Percentiles rank a stretch among this genome's conserved stretches.
Evolutionary conservation across 2,329 filamentous ascomycete genomes (phyloP).

Genomic region (Clonostachys byssicola): DNA sequence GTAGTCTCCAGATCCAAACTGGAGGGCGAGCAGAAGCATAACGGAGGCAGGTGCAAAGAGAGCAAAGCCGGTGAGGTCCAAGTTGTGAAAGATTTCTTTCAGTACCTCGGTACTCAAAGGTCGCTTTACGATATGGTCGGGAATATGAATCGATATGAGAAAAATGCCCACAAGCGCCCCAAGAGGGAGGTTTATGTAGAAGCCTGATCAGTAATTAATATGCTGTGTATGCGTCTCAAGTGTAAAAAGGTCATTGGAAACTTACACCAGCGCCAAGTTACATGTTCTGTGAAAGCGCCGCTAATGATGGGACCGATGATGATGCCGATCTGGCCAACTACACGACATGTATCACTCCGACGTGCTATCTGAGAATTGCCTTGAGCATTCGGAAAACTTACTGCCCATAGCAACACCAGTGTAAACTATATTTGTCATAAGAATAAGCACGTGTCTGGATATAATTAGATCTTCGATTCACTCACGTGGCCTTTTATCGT

Average conservation of each 20-base stretch:
- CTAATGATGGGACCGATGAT: constrained; percentile 37
- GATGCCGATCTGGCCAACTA: constrained; percentile 23
- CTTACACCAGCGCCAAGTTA: constrained; percentile 33
- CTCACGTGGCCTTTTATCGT: constrained; percentile 8
- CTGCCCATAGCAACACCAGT: constrained; percentile 11
- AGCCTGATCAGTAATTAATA: background rate
- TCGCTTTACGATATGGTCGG: constrained; percentile 25
- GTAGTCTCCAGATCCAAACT: constrained; percentile 31
- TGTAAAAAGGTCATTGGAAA: background rate
- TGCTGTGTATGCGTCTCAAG: background rate
- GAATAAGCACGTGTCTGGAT: no score
- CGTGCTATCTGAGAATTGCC: no score
- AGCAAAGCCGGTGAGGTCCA: constrained; percentile 35
- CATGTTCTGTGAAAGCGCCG: constrained; percentile 30
- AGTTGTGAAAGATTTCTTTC: constrained; percentile 11
- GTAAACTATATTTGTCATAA: background rate
- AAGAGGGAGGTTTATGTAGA: background rate
- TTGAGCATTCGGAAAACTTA: constrained; percentile 6
- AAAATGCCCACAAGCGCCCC: background rate
- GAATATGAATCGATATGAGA: constrained; percentile 13
- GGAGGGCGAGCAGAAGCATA: constrained; percentile 37
- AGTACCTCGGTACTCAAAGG: constrained; percentile 17
- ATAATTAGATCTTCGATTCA: background rate
- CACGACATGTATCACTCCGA: background rate
- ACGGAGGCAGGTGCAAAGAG: constrained; percentile 34